Evolutionary conservation across 2,329 filamentous ascomycete genomes (phyloP), one percentile per base, ranked within the genome.

Genomic region (Fusarium sp.): DNA sequence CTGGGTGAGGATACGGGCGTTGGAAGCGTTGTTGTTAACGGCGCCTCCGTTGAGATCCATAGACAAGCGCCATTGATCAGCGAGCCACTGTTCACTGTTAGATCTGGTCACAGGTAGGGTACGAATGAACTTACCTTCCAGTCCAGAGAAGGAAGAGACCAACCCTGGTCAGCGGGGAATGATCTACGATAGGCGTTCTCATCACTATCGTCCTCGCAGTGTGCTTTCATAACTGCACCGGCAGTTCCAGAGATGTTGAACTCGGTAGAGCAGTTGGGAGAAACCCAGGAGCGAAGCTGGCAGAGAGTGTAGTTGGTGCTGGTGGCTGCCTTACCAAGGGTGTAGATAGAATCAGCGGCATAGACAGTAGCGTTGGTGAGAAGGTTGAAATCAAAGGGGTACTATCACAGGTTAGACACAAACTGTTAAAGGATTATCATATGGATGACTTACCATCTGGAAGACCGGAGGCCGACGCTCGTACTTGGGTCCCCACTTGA

Each of bases 341-440:
- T 66, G 72, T 94, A 94, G 3, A 94, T 82, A 0, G 89, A 80
- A 50, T 88, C 83, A 7, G 72, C 66, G 1, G 30, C 43, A 73
- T 79, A 5, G 72, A 78, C 3, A 3, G 83, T 83, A 3, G 79
- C 78, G 70, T 91, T 91, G 40, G 85, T 78, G 7, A 93, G 76
- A 1, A 91, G 91, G 74, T 95, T 94, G 77, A 84, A 91, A 7
- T 84, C 77, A 2, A 79, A 75, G 0, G 92, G 92, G 24, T 77
- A 84, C 83, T 86, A 28, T 10, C 3, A 5, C 1, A 30, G 2
- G 26, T 73, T 58, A 73, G 60, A 11, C 2, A 21, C 4, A 3
- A 3, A 6, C 11, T 6, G 11, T 15, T 10, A 14, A 32, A 5
- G 17, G n/a, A n/a, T n/a, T n/a, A n/a, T n/a, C 14, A 44, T 74